Evolutionary conservation across 805 yeast species (phyloP), one percentile per base, ranked within the genome.

Genomic region (Candida fluviatilis): DNA sequence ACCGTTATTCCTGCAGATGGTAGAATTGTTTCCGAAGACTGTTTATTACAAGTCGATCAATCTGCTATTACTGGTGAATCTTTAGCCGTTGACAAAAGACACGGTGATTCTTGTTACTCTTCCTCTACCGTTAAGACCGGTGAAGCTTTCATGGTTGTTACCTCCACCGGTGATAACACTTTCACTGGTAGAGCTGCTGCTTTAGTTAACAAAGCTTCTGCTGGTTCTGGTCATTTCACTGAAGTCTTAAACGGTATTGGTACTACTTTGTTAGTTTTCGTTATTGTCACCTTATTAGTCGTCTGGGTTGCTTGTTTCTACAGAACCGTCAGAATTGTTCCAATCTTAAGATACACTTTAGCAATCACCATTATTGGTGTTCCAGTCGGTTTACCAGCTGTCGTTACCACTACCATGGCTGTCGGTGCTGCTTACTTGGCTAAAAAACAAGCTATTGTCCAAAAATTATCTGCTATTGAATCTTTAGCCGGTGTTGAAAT

Each of bases 381-480:
- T 56, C 96, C 96, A 67, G 96, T 89, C 54, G 96, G 96, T 84
- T 81, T 89, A 66, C 96, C 96, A 69, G 96, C 95, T 66, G 96
- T 89, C 62, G 96, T 88, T 54, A 89, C 96, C 76, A 89, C 96
- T 59, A 89, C 96, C 67, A 88, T 89, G 96, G 97, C 97, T 69
- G 97, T 90, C 71, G 97, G 97, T 82, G 97, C 96, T 68, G 96
- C 96, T 64, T 87, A 89, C 84, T 76, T 89, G 63, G 96, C 96
- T 59, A 86, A 88, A 80, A 89, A 88, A 73, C 87, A 87, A 73
- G 96, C 96, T 55, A 89, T 89, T 77, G 97, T 89, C 58, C 96
- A 89, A 73, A 89, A 89, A 68, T 78, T 89, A 61, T 85, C 95
- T 67, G 96, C 96, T 53, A 89, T 89, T 73, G 97, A 89, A 75